Base-by-base conservation (phyloP, 495 filamentous ascomycete species). In the Lophiostoma macrostomum region DNA sequence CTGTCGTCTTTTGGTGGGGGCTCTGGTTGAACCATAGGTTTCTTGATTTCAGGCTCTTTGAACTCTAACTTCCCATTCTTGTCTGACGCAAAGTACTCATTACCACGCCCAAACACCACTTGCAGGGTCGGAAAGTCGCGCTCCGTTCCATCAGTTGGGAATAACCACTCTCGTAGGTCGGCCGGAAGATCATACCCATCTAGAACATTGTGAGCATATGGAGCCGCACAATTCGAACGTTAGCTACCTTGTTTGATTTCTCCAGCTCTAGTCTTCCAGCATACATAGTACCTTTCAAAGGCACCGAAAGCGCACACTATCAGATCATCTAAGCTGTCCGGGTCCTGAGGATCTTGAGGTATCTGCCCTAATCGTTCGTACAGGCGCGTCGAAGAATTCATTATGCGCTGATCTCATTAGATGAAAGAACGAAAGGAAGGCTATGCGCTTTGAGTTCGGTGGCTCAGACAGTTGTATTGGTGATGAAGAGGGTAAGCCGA, bases 51-150 rank as follows among this genome's bases (percentile, higher is more conserved):
- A 13, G 45, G 23, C 38, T 55, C 51, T 36, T 58, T 53, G 30
- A 45, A 43, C 27, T 58, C 53, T 11, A 72, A 42, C 38, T 73
- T 71, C n/a, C 70, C 69, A 34, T 67, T 57, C 45, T 67, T 55
- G 34, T 74, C 72, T 2, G 71, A 72, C 1, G 71, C 72, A 43
- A 67, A 73, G 54, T 72, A 74, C 8, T 66, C 70, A 46, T 73
- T 67, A 14, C 71, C 69, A 22, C 69, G 67, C 7, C 69, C 67
- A 22, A 74, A 61, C 22, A 73, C 63, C 5, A 74, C 71, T 43
- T 74, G 72, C 3, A 74, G 53, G 2, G 68, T 66, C 19, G 61
- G 60, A 38, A 71, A 67, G 43, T 74, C 63, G 38, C 72, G 56
- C 5, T 60, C 66, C 38, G 61, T 56, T n/a, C 71, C 69, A 43